phyloP scores from a whole-genome alignment of 2,329 filamentous ascomycete species.

The Ophiosphaerella herpotricha region DNA sequence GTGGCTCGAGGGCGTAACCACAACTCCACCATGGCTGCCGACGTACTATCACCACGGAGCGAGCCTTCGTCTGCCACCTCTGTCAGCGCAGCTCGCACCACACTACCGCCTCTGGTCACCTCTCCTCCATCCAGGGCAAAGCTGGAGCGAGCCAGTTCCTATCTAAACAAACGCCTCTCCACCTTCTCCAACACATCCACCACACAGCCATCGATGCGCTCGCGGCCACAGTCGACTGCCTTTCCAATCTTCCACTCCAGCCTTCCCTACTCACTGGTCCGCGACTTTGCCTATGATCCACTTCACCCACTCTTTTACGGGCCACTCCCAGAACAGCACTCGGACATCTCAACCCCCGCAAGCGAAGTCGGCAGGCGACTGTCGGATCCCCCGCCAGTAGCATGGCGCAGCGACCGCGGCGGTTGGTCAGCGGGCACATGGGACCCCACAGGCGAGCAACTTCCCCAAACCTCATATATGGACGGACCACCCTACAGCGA shows the following conservation, averaged over 20 bases:
- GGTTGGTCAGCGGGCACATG: conserved; percentile 61
- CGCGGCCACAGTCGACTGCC: conserved; percentile 78
- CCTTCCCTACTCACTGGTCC: conserved; percentile 84
- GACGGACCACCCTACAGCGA: conserved; percentile 88
- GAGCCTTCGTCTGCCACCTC: conserved; percentile 37
- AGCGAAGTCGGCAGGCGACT: conserved; percentile 75
- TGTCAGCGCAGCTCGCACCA: conserved; percentile 45
- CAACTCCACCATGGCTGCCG: conserved; percentile 43
- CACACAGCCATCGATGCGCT: conserved; percentile 57
- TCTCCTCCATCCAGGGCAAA: conserved; percentile 55
- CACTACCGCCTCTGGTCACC: conserved; percentile 57
- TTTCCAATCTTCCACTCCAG: conserved; percentile 86
- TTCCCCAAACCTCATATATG: conserved; percentile 81
- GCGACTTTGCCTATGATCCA: conserved; percentile 90
- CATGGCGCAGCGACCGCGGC: conserved; percentile 71
- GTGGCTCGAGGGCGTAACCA: conserved; percentile 27
- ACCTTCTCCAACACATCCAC: conserved; percentile 68
- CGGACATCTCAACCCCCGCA: conserved; percentile 80
- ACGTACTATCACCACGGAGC: conserved; percentile 43
- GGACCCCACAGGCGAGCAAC: conserved; percentile 65
- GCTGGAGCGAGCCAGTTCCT: conserved; percentile 68
- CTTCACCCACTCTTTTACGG: conserved; percentile 91
- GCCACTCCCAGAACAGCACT: conserved; percentile 78
- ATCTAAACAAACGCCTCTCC: conserved; percentile 79
- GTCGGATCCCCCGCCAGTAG: conserved; percentile 75